Base-by-base conservation (phyloP, 345 rosid genomes). In the Citrus reticulata region DNA sequence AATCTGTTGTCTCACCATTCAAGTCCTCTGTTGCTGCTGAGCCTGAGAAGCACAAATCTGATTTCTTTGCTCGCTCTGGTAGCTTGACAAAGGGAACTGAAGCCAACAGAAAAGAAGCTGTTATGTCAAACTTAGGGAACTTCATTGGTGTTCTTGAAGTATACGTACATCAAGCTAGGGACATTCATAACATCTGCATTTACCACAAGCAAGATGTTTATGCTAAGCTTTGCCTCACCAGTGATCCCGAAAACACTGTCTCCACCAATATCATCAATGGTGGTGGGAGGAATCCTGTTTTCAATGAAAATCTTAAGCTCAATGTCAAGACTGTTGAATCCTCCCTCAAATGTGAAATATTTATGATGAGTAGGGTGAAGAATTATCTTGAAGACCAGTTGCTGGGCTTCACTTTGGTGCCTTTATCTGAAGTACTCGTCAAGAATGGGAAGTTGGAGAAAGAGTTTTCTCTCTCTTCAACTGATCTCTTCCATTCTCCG, bases 121-220 rank as follows among this genome's bases (percentile, higher is more conserved):
- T 42, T 55, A 80, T n/a, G 62, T 82, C 79, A 70, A 80, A 81
- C 75, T 54, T n/a, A 37, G 88, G 87, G 77, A 83, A 81, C 76
- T 84, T 75, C 83, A 74, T 92, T 39, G 98, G 99, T 58, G 79
- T 82, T 35, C 95, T 97, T 49, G 91, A 91, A 75, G 95, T 94
- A 74, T 89, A 78, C 85, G 78, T 97, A 27, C 97, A 94, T 83
- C 95, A 92, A 82, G 99, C 99, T 20, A 88, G 99, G 84, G 99
- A 97, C 81, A 94, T 97, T 77, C 98, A 97, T 2, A 97, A 97
- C 91, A 90, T 97, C 81, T 97, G 99, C 90, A 97, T 97, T 86
- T 97, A 97, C 91, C 99, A 97, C 83, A 97, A 97, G 88, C 99
- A 97, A 82, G 99, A 97, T 82, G 99, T 97, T 78, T 97, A 97